A percentile compares a stretch with the other conserved stretches of the same genome.
Conservation (phyloP, 768 basidiomycete genomes). For the Phylloporus arenicola region DNA sequence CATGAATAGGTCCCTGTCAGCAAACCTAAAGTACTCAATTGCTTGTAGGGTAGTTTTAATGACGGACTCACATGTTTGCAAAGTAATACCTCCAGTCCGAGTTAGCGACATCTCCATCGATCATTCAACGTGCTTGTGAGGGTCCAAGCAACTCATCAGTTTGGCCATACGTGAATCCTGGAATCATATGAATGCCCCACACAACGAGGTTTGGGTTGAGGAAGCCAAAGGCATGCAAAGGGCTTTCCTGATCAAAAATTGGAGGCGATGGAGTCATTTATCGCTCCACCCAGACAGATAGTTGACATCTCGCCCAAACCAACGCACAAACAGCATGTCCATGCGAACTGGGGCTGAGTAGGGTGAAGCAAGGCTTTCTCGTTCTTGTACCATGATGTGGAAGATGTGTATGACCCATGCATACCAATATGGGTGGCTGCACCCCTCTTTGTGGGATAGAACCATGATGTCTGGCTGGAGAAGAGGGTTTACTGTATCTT, state of each 20-base stretch:
- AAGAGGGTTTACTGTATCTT: slow-evolving; percentile 38
- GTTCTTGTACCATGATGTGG: slow-evolving; percentile 7
- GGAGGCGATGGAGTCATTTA: slow-evolving; percentile 30
- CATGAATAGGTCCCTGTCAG: neutral
- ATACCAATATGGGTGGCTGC: slow-evolving; percentile 37
- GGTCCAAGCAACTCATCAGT: slow-evolving; percentile 9
- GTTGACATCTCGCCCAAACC: slow-evolving; percentile 16
- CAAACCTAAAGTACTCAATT: neutral
- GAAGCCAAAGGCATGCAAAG: slow-evolving; percentile 12
- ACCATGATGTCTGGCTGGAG: slow-evolving; percentile 37
- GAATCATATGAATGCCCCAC: slow-evolving; percentile 11
- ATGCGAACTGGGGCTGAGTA: neutral
- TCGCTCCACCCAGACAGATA: slow-evolving; percentile 23
- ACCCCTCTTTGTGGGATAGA: slow-evolving; percentile 25
- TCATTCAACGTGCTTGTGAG: neutral
- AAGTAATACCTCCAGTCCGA: slow-evolving; percentile 30
- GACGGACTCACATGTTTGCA: slow-evolving; percentile 29
- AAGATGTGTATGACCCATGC: slow-evolving; percentile 11
- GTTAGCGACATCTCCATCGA: neutral
- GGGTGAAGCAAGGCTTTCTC: neutral
- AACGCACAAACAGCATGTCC: slow-evolving; percentile 28
- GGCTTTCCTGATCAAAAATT: slow-evolving; percentile 7
- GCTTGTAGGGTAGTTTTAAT: neutral
- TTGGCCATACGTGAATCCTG: slow-evolving; percentile 15
- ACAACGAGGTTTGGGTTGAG: slow-evolving; percentile 10